A percentile compares a stretch with the other conserved stretches of the same genome.
Evolutionary conservation across 495 filamentous ascomycete genomes (phyloP).

Genomic region (Sordaria brevicollis): DNA sequence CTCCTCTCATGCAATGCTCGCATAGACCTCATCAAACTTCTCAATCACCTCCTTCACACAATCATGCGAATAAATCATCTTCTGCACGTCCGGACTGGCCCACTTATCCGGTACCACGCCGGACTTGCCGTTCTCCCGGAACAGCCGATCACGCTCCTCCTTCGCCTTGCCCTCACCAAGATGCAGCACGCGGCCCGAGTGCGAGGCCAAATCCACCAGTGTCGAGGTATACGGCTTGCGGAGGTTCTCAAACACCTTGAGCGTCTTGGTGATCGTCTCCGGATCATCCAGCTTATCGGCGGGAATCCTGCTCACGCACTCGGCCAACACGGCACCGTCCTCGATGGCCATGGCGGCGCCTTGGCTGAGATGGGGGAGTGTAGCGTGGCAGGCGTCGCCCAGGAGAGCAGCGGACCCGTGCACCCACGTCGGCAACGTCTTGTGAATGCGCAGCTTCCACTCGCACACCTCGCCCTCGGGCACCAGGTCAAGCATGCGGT

Average conservation of each 20-base stretch:
- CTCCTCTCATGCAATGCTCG: slow-evolving; percentile 12
- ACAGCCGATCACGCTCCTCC: slow-evolving; percentile 64
- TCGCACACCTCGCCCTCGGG: slow-evolving; percentile 73
- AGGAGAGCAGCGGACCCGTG: slow-evolving; percentile 56
- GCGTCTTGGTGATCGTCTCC: slow-evolving; percentile 49
- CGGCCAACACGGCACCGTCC: slow-evolving; percentile 63
- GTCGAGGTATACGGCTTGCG: slow-evolving; percentile 59
- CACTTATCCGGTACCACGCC: slow-evolving; percentile 62
- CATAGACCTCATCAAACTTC: slow-evolving; percentile 50
- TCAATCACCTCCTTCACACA: slow-evolving; percentile 50
- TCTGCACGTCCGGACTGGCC: slow-evolving; percentile 66
- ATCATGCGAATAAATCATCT: slow-evolving; percentile 66
- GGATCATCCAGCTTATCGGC: slow-evolving; percentile 30
- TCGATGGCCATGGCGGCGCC: slow-evolving; percentile 83
- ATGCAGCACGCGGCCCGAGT: slow-evolving; percentile 57
- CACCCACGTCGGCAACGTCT: slow-evolving; percentile 60
- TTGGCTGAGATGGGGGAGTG: slow-evolving; percentile 65
- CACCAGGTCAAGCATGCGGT: slow-evolving; percentile 65
- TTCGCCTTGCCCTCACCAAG: slow-evolving; percentile 65
- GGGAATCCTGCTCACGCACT: slow-evolving; percentile 48
- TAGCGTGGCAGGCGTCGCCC: slow-evolving; percentile 73
- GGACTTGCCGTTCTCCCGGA: slow-evolving; percentile 51
- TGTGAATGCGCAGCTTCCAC: slow-evolving; percentile 68
- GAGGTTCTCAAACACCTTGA: slow-evolving; percentile 62
- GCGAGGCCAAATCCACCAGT: slow-evolving; percentile 61